phyloP scores from a whole-genome alignment of 257 asterid species.

The Solanum pennellii region DNA sequence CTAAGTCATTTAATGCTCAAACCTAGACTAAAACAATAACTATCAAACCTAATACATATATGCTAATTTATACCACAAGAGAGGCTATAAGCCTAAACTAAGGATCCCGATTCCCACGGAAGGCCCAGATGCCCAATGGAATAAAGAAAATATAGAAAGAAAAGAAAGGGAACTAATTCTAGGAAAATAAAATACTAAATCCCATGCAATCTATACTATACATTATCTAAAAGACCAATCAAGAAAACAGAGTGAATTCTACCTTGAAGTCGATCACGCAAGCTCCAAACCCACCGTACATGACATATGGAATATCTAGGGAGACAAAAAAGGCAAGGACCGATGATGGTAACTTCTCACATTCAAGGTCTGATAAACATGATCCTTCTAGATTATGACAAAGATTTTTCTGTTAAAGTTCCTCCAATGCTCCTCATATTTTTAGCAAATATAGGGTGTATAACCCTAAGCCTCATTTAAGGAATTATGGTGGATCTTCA shows the following conservation, averaged over 20 bases:
- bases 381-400: neutral
- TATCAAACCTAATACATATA: neutral
- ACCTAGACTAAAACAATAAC: neutral
- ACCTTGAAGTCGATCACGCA: neutral
- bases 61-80: neutral
- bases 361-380: neutral
- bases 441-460: too few relatives aligned
- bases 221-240: neutral
- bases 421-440: neutral
- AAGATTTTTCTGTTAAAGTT: too few relatives aligned
- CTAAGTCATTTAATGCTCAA: neutral
- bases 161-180: neutral
- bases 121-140: neutral
- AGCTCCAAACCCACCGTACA: neutral
- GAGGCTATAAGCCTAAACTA: neutral
- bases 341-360: neutral
- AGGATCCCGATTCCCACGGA: neutral
- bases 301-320: neutral
- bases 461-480: too few relatives aligned
- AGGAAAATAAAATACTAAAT: neutral
- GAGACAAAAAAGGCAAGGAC: neutral
- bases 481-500: too few relatives aligned
- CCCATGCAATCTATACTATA: neutral
- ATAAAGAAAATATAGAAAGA: too few relatives aligned
- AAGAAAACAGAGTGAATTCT: neutral